Evolutionary conservation across 192 early-diverging fungal species (phyloP).

Genomic region (Dissophora globulifera): DNA sequence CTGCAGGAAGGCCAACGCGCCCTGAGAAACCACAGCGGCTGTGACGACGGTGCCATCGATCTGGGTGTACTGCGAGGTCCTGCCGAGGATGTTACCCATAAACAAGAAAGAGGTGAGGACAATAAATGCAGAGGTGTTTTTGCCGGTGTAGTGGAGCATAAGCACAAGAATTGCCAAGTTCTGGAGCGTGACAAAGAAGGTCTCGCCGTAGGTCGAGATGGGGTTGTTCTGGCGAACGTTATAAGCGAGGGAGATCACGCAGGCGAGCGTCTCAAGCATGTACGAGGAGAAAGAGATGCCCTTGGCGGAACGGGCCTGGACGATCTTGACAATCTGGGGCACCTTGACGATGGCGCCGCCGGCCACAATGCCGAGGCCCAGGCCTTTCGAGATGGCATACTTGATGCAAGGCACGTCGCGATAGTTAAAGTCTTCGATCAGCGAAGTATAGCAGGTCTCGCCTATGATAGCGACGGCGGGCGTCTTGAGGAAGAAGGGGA

Average conservation of each 20-base stretch:
- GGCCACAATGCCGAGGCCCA: constrained; percentile 94
- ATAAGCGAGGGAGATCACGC: constrained; percentile 85
- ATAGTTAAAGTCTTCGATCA: constrained; percentile 78
- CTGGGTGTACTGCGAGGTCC: constrained; percentile 28
- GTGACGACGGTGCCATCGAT: constrained; percentile 54
- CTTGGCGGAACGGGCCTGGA: constrained; percentile 71
- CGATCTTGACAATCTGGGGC: constrained; percentile 95
- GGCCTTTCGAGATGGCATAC: constrained; percentile 86
- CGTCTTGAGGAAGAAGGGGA: constrained; percentile 71
- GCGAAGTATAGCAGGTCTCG: constrained; percentile 77
- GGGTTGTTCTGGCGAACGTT: constrained; percentile 85
- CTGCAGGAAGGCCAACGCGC: constrained; percentile 74
- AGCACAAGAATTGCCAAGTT: constrained; percentile 82
- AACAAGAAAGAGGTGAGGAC: constrained; percentile 58
- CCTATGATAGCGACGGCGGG: constrained; percentile 82
- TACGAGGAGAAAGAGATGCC: constrained; percentile 87
- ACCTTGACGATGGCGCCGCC: constrained; percentile 95
- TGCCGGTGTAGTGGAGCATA: constrained; percentile 69
- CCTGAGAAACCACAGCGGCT: constrained; percentile 63
- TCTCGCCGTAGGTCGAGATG: constrained; percentile 90
- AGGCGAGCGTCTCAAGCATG: constrained; percentile 85
- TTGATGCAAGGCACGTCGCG: constrained; percentile 79
- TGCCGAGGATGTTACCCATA: constrained; percentile 26
- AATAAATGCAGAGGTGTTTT: constrained; percentile 47
- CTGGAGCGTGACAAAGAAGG: constrained; percentile 84